phyloP scores from a whole-genome alignment of 805 yeast species.

The Candida dendrica region DNA sequence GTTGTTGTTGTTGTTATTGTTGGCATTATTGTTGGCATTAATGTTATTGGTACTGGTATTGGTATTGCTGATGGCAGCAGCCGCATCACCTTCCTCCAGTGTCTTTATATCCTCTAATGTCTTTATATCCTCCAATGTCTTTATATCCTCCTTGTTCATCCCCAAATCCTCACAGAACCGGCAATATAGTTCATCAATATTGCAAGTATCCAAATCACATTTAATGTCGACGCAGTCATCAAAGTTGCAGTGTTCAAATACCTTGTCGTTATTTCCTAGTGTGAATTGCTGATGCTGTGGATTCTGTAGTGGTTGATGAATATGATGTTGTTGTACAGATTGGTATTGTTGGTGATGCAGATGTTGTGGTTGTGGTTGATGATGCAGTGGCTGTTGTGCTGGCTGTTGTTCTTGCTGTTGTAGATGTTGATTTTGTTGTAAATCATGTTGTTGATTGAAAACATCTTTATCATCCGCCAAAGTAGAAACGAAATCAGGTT shows the following conservation, averaged over 20 bases:
- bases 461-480: neutral
- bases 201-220: constrained; percentile 23
- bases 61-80: neutral
- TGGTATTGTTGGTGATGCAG: neutral
- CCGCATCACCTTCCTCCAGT: no score
- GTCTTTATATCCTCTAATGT: no score
- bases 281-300: neutral
- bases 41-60: no score
- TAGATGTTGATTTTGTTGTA: neutral
- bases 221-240: constrained; percentile 19
- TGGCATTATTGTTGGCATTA: no score
- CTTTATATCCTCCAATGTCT: neutral
- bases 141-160: neutral
- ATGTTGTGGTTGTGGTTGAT: neutral
- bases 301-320: neutral
- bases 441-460: neutral
- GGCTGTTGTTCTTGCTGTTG: neutral
- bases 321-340: neutral
- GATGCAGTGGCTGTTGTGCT: neutral
- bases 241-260: constrained; percentile 12
- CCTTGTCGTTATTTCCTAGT: constrained; percentile 9
- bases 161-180: constrained; percentile 20
- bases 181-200: constrained; percentile 26
- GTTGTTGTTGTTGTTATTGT: no score
- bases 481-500: neutral